phyloP scores from a whole-genome alignment of 116 monocot genomes.

The Papilionanthe hybrid region DNA sequence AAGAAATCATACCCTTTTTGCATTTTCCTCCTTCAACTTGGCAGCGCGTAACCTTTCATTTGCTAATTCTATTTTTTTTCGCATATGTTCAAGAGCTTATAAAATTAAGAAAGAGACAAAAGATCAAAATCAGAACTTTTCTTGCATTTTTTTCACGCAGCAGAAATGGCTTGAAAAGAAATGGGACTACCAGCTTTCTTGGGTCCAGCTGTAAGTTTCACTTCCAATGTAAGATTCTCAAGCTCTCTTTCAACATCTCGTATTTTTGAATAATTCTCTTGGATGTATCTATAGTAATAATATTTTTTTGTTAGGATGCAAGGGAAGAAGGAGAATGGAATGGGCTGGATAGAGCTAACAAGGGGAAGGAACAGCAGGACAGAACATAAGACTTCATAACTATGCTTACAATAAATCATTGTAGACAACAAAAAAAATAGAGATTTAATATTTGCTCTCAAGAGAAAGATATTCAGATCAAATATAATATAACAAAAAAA shows the following conservation, averaged over 20 bases:
- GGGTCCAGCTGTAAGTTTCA: constrained; percentile 98
- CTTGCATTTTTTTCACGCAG: not conserved
- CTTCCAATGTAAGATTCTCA: constrained; percentile 69
- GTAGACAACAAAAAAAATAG: not conserved
- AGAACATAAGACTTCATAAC: not conserved
- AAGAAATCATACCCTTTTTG: constrained; percentile 61
- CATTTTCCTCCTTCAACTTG: constrained; percentile 80
- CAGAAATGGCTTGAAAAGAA: not conserved
- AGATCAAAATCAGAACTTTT: constrained; percentile 7
- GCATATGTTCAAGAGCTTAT: constrained; percentile 82
- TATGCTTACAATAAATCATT: not conserved
- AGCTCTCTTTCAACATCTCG: constrained; percentile 92
- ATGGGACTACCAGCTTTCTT: constrained; percentile 67
- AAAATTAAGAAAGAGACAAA: constrained; percentile 13
- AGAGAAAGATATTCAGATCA: not conserved
- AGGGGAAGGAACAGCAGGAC: not conserved
- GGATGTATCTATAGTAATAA: constrained; percentile 63
- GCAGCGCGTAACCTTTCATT: constrained; percentile 78
- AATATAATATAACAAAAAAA: not conserved
- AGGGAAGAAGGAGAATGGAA: not conserved
- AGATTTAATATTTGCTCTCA: not conserved
- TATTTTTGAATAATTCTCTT: constrained; percentile 96
- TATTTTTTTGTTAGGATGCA: not conserved
- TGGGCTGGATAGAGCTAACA: not conserved
- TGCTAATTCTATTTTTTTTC: constrained; percentile 84